These are phyloP conservation scores for Phytophthora fragariae DNA, from an alignment of 352 stramenopile species.

Conservation along the genomic window DNA sequence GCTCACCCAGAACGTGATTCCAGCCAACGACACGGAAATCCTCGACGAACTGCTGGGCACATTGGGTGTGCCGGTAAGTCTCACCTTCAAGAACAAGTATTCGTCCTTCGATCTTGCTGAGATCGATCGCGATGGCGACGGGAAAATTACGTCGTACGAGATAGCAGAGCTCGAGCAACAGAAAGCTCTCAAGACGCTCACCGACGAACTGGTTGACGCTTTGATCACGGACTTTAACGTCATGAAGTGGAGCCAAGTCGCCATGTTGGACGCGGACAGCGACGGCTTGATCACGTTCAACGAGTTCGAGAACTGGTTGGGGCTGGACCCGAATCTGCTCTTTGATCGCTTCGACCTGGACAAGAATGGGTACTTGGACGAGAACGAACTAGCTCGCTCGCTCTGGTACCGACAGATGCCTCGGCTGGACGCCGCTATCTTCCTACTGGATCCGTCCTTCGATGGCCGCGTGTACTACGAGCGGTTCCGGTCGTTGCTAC, in stretches of 20 bases:
- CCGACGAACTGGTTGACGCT: constrained; percentile 40
- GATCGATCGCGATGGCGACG: constrained; percentile 69
- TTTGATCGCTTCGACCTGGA: constrained; percentile 88
- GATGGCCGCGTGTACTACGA: constrained; percentile 86
- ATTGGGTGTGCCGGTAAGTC: constrained; percentile 70
- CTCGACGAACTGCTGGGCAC: constrained; percentile 70
- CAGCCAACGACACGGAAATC: constrained; percentile 61
- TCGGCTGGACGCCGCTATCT: constrained; percentile 66
- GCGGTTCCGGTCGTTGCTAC: constrained; percentile 53
- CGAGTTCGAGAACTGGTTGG: constrained; percentile 80
- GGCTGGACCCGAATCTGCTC: constrained; percentile 74
- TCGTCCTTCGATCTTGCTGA: constrained; percentile 78
- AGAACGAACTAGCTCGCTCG: constrained; percentile 77
- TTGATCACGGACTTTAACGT: constrained; percentile 64
- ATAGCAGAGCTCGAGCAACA: constrained; percentile 45
- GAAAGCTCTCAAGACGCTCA: constrained; percentile 49
- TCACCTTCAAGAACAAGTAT: constrained; percentile 64
- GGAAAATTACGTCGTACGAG: constrained; percentile 78
- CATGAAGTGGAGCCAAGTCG: constrained; percentile 68
- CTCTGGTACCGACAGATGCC: constrained; percentile 80
- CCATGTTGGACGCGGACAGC: constrained; percentile 54
- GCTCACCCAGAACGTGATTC: constrained; percentile 44
- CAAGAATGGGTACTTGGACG: constrained; percentile 86
- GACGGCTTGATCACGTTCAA: constrained; percentile 68
- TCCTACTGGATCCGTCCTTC: constrained; percentile 83